Evolutionary conservation across 2,329 filamentous ascomycete species (phyloP).

Genomic region (Simplicillium aogashimaense): DNA sequence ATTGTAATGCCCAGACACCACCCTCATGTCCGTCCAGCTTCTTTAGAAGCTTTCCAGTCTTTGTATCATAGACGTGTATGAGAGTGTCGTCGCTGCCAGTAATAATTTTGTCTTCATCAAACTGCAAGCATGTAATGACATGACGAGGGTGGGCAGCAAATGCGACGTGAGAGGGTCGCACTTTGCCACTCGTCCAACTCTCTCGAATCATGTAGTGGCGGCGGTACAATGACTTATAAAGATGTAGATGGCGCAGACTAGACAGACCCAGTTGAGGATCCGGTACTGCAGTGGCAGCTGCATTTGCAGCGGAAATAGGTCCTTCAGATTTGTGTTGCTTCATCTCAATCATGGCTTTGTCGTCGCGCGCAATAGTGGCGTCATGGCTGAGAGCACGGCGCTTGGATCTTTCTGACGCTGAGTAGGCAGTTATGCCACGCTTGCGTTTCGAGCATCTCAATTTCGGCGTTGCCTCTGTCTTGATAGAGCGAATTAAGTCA

Average conservation of each 20-base stretch:
- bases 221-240: constrained; percentile 94
- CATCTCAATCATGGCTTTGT: constrained; percentile 26
- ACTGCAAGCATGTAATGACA: constrained; percentile 95
- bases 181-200: constrained; percentile 81
- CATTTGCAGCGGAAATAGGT: constrained; percentile 75
- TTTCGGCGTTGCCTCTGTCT: constrained; percentile 31
- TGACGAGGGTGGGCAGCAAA: constrained; percentile 95
- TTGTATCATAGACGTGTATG: constrained; percentile 96
- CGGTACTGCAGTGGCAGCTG: constrained; percentile 72
- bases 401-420: constrained; percentile 40
- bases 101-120: constrained; percentile 95
- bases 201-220: constrained; percentile 83
- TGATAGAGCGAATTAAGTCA: constrained; percentile 33
- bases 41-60: constrained; percentile 75
- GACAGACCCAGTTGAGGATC: constrained; percentile 72
- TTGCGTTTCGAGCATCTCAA: constrained; percentile 46
- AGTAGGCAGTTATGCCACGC: constrained; percentile 35
- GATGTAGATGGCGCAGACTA: constrained; percentile 71
- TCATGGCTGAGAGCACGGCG: constrained; percentile 41
- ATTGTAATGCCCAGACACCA: constrained; percentile 95
- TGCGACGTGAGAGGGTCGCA: constrained; percentile 82
- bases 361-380: constrained; percentile 28
- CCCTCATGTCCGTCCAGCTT: constrained; percentile 90
- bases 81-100: constrained; percentile 96
- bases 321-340: constrained; percentile 60